Evolutionary conservation across 352 stramenopile genomes (phyloP), one percentile per base, ranked within the genome.

Genomic region (Globisporangium echinulatum): DNA sequence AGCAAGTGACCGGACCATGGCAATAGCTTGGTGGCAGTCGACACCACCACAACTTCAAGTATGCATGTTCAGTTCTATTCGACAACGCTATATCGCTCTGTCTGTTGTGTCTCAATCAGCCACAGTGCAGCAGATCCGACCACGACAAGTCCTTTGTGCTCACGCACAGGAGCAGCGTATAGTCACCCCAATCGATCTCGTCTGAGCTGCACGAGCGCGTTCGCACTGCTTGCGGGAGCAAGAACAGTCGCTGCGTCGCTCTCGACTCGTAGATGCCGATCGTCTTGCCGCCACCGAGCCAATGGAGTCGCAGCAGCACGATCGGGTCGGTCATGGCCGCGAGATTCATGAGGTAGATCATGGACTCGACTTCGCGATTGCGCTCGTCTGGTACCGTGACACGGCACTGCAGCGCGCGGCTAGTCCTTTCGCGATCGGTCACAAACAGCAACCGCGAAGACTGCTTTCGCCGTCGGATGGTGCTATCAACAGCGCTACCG

Each of bases 281-380:
- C 9, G 11, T 19, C 14, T 33, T 61, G 7, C 56, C 48, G 7
- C 48, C 50, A 17, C 11, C 11, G 7, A 10, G 38, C 47, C 56
- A 55, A 3, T 40, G 33, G 37, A 55, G 25, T 10, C 14, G 48
- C 14, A 61, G 25, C 10, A 61, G 37, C 19, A 55, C 48, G 38
- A 55, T 44, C 25, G 47, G 59, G 11, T 65, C 51, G 8, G 59
- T 61, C 59, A 65, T 65, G 25, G 46, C 54, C 4, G 59, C 54
- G 4, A 65, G 11, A 36, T 65, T 65, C 53, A 61, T 61, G 9
- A 65, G 36, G n/a, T 48, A 60, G 44, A 65, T 56, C 48, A 50
- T 61, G 13, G 59, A 59, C 54, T 65, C 42, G 1, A 65, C 59
- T 13, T 61, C 47, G 7, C 25, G 33, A 33, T n/a, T 49, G 7